These are phyloP conservation scores for Penicillium goetzii DNA, from an alignment of 495 filamentous ascomycete genomes.

Conservation along the genomic window DNA sequence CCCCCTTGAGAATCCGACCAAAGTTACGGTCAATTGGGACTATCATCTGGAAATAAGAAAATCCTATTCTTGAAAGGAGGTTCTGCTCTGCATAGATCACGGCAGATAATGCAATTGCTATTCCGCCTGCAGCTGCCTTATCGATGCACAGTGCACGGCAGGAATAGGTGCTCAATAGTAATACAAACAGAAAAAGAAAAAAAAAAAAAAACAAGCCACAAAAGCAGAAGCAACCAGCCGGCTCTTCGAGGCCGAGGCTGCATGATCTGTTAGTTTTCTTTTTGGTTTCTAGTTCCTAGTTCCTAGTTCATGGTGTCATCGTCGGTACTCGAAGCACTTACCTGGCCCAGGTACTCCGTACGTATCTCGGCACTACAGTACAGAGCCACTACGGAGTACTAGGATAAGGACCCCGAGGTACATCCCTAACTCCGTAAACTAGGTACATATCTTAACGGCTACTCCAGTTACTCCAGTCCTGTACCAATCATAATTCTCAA, in stretches of 20 bases:
- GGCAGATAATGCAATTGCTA: slow-evolving; percentile 36
- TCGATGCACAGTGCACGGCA: slow-evolving; percentile 7
- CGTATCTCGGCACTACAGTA: background rate
- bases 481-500: too few species aligned
- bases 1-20: background rate
- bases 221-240: slow-evolving; percentile 1
- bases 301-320: background rate
- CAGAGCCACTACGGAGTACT: too few species aligned
- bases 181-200: background rate
- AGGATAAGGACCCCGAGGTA: background rate
- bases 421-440: too few species aligned
- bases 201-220: background rate
- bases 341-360: background rate
- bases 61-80: background rate
- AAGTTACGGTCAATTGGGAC: background rate
- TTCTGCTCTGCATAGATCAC: slow-evolving; percentile 23
- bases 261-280: background rate
- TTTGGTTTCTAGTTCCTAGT: background rate
- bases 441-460: background rate
- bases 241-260: slow-evolving; percentile 6
- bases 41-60: background rate
- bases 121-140: slow-evolving; percentile 29
- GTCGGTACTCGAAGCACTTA: background rate
- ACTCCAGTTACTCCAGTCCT: too few species aligned
- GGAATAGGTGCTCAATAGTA: background rate